These are phyloP conservation scores for Gossypium longicalyx DNA, from an alignment of 345 rosid genomes.

Conservation along the genomic window DNA sequence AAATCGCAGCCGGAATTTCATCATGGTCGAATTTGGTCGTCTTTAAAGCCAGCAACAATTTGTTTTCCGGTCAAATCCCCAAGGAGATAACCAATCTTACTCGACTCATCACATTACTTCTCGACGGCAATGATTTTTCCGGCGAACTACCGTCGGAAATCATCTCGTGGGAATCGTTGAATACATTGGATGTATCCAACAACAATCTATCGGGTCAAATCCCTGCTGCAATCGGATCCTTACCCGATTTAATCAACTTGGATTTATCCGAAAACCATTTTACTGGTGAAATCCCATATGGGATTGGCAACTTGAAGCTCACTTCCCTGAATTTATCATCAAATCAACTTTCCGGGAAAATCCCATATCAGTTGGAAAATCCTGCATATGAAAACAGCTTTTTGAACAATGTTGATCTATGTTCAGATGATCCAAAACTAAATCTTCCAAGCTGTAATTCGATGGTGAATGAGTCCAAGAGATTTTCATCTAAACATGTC, in stretches of 20 bases:
- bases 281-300: constrained; percentile 60
- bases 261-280: constrained; percentile 69
- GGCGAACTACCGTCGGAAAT: constrained; percentile 61
- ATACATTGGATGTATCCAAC: constrained; percentile 48
- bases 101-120: constrained; percentile 32
- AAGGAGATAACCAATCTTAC: constrained; percentile 54
- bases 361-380: constrained; percentile 52
- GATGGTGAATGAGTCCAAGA: constrained; percentile 31
- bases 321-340: constrained; percentile 58
- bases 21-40: constrained; percentile 53
- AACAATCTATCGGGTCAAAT: constrained; percentile 68
- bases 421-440: constrained; percentile 42
- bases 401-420: constrained; percentile 60
- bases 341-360: constrained; percentile 55
- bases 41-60: constrained; percentile 65
- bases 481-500: constrained; percentile 43
- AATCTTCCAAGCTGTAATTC: constrained; percentile 51
- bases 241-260: constrained; percentile 44
- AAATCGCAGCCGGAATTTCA: constrained; percentile 45
- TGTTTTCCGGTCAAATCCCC: constrained; percentile 58
- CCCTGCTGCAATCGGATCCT: constrained; percentile 53
- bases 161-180: constrained; percentile 61
- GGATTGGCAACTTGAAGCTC: constrained; percentile 45
- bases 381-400: constrained; percentile 67
- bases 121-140: constrained; percentile 59